Percentiles rank a stretch among this genome's conserved stretches.
Evolutionary conservation across 116 monocot genomes (phyloP).

Genomic region (Trichopus zeylanicus): DNA sequence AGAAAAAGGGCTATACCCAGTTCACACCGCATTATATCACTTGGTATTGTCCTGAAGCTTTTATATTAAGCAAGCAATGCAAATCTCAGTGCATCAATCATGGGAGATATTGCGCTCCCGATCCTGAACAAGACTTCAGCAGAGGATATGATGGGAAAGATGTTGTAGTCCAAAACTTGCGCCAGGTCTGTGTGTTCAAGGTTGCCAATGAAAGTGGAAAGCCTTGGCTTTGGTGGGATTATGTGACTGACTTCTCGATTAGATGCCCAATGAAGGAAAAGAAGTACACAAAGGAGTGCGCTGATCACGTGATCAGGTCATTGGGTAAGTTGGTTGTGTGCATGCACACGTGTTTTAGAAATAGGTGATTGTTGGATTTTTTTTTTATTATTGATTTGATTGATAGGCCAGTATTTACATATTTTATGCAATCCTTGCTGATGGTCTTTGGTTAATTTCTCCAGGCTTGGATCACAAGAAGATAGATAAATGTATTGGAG

Average conservation of each 20-base stretch:
- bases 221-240: conserved; percentile 98
- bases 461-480: conserved; percentile 69
- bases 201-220: conserved; percentile 71
- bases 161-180: conserved; percentile 90
- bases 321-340: conserved; percentile 30
- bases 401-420: neutral
- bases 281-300: conserved; percentile 75
- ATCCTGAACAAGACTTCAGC: conserved; percentile 95
- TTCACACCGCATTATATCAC: conserved; percentile 97
- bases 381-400: too few relatives aligned
- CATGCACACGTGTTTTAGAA: neutral
- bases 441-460: neutral
- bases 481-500: conserved; percentile 81
- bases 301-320: conserved; percentile 69
- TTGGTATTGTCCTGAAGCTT: conserved; percentile 94
- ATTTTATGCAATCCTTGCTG: neutral
- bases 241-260: conserved; percentile 81
- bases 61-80: conserved; percentile 80
- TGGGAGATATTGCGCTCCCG: conserved; percentile 94
- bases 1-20: conserved; percentile 81
- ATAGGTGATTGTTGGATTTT: neutral
- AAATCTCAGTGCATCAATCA: conserved; percentile 96
- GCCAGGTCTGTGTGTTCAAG: conserved; percentile 76
- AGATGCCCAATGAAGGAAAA: conserved; percentile 92
- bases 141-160: conserved; percentile 97